phyloP scores from a whole-genome alignment of 371 early-diverging fungal genomes.

The Apophysomyces ossiformis region DNA sequence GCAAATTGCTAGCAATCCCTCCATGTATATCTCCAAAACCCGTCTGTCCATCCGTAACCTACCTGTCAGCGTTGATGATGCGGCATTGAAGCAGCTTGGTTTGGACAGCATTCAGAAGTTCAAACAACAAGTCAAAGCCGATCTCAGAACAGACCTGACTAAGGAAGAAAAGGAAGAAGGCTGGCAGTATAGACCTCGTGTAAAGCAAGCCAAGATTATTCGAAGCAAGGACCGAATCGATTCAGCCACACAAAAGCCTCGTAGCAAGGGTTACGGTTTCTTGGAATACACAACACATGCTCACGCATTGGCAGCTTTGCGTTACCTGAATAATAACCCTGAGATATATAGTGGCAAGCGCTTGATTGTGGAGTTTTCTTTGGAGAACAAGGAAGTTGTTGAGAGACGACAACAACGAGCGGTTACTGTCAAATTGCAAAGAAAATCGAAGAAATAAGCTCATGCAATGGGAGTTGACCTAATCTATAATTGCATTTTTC shows the following conservation, averaged over 20 bases:
- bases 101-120: conserved; percentile 73
- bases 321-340: conserved; percentile 91
- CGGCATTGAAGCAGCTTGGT: conserved; percentile 66
- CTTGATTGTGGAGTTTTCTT: conserved; percentile 88
- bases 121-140: conserved; percentile 78
- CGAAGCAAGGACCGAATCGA: conserved; percentile 81
- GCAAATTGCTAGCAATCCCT: conserved; percentile 80
- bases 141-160: conserved; percentile 69
- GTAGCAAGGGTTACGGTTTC: conserved; percentile 93
- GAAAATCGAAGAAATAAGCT: too few species aligned
- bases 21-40: conserved; percentile 86
- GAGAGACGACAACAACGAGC: conserved; percentile 57
- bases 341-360: conserved; percentile 65
- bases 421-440: background rate
- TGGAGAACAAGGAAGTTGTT: conserved; percentile 87
- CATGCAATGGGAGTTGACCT: too few species aligned
- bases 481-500: background rate
- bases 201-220: conserved; percentile 87
- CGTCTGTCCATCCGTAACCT: conserved; percentile 89
- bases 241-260: conserved; percentile 59
- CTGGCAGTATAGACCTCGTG: conserved; percentile 69
- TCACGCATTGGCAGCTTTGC: conserved; percentile 89
- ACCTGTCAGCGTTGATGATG: conserved; percentile 75
- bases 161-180: conserved; percentile 75
- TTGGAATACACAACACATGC: conserved; percentile 87